These are phyloP conservation scores for Colletotrichum tanaceti DNA, from an alignment of 2,329 filamentous ascomycete species.

Conservation along the genomic window DNA sequence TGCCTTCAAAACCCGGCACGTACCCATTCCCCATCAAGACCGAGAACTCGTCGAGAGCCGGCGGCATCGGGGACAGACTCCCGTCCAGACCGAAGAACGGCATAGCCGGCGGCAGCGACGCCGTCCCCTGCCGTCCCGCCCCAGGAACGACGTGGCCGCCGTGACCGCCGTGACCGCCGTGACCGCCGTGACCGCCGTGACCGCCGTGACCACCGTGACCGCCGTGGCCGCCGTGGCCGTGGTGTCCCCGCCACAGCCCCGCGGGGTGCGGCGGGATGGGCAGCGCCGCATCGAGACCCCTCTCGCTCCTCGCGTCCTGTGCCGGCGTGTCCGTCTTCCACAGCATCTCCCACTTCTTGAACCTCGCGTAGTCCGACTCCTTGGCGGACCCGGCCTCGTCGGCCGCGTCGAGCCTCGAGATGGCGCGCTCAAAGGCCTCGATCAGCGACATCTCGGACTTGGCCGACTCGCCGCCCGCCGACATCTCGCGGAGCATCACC, in stretches of 20 bases:
- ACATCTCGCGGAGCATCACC: conserved; percentile 64
- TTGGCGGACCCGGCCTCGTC: conserved; percentile 48
- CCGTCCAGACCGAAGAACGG: conserved; percentile 53
- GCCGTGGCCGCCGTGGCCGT: conserved; percentile 25
- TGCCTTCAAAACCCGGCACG: conserved; percentile 27
- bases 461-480: conserved; percentile 62
- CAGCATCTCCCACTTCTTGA: conserved; percentile 51
- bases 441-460: conserved; percentile 65
- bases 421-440: conserved; percentile 63
- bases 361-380: conserved; percentile 63
- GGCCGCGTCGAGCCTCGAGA: conserved; percentile 58
- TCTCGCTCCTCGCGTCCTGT: conserved; percentile 45
- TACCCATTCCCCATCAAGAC: conserved; percentile 39
- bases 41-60: conserved; percentile 52
- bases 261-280: conserved; percentile 33
- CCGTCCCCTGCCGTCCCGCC: conserved; percentile 35
- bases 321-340: conserved; percentile 54
- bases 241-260: conserved; percentile 19
- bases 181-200: too few relatives aligned
- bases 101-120: conserved; percentile 46
- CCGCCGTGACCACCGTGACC: too few relatives aligned
- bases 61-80: conserved; percentile 53
- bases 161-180: too few relatives aligned
- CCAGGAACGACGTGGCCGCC: conserved; percentile 37
- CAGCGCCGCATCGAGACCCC: conserved; percentile 30